These are phyloP conservation scores for Acacia acuminata DNA, from an alignment of 306 rosid genomes.

Conservation along the genomic window DNA sequence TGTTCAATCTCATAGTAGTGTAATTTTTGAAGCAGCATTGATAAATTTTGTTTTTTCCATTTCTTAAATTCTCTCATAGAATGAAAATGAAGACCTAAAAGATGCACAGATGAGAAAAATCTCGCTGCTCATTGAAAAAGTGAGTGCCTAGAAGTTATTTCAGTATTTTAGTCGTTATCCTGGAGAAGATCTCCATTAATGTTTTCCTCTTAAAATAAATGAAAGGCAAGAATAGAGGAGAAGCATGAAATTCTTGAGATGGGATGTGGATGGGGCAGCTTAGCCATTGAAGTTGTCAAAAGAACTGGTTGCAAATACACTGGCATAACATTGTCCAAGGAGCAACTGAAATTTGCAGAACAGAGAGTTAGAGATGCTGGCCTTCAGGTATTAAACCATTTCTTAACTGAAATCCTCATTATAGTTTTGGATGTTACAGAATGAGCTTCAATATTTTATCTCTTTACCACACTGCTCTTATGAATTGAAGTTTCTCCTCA, in stretches of 20 bases:
- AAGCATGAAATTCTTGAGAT: slow-evolving; percentile 86
- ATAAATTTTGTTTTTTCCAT: background rate
- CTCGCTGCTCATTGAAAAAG: slow-evolving; percentile 67
- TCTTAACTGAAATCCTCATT: background rate
- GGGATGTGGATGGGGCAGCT: slow-evolving; percentile 93
- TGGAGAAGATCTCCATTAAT: slow-evolving; percentile 2
- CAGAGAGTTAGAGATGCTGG: slow-evolving; percentile 68
- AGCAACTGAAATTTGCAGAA: slow-evolving; percentile 77
- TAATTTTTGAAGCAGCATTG: slow-evolving; percentile 7
- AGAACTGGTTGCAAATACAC: slow-evolving; percentile 84
- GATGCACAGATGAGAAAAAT: slow-evolving; percentile 80
- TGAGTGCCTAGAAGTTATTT: slow-evolving; percentile 19
- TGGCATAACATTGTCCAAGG: slow-evolving; percentile 81
- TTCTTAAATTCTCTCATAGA: slow-evolving; percentile 40
- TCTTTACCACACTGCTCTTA: too few relatives aligned
- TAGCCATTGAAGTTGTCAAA: slow-evolving; percentile 81
- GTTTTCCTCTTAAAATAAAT: slow-evolving; percentile 4
- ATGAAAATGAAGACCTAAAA: slow-evolving; percentile 68
- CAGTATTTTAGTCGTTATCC: background rate
- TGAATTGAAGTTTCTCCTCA: background rate
- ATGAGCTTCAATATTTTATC: background rate
- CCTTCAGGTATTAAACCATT: slow-evolving; percentile 57
- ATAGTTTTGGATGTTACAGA: background rate
- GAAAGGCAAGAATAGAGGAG: slow-evolving; percentile 61
- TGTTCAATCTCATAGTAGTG: background rate